A percentile compares a stretch with the other conserved stretches of the same genome.
Evolutionary conservation across 2,329 filamentous ascomycete species (phyloP).

Genomic region (Apiospora malaysiana): DNA sequence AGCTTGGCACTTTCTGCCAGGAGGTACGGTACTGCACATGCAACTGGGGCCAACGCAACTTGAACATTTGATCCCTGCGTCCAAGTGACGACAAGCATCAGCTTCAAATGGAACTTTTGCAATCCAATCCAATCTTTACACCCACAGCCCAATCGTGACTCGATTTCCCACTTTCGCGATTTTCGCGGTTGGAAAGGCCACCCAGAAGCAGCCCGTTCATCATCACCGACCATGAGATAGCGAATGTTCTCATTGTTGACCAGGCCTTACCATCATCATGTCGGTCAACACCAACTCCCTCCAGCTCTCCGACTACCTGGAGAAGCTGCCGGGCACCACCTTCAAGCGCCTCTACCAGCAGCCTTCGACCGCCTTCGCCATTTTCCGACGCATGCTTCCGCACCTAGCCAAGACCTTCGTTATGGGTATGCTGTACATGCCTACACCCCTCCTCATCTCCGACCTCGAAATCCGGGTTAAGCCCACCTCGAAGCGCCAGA

Average conservation of each 20-base stretch:
- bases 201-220: neutral
- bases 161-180: neutral
- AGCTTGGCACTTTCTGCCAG: neutral
- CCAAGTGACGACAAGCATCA: conserved; percentile 13
- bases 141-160: neutral
- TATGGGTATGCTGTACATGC: conserved; percentile 93
- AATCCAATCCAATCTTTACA: neutral
- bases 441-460: conserved; percentile 75
- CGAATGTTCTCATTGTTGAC: neutral
- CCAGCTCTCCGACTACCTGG: conserved; percentile 85
- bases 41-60: neutral
- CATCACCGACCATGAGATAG: conserved; percentile 12
- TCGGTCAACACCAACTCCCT: conserved; percentile 48
- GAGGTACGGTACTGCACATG: too few relatives aligned
- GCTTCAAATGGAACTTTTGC: neutral
- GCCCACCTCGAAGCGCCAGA: conserved; percentile 68
- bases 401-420: conserved; percentile 94
- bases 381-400: conserved; percentile 96
- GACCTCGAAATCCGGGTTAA: conserved; percentile 89
- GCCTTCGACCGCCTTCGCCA: conserved; percentile 91
- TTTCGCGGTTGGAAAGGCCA: neutral
- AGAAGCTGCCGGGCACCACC: conserved; percentile 86
- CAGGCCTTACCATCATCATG: conserved; percentile 31
- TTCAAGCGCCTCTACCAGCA: conserved; percentile 94
- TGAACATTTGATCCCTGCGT: conserved; percentile 4